Base-by-base conservation (phyloP, 1,284 basidiomycete genomes). In the Agaricales sp. region DNA sequence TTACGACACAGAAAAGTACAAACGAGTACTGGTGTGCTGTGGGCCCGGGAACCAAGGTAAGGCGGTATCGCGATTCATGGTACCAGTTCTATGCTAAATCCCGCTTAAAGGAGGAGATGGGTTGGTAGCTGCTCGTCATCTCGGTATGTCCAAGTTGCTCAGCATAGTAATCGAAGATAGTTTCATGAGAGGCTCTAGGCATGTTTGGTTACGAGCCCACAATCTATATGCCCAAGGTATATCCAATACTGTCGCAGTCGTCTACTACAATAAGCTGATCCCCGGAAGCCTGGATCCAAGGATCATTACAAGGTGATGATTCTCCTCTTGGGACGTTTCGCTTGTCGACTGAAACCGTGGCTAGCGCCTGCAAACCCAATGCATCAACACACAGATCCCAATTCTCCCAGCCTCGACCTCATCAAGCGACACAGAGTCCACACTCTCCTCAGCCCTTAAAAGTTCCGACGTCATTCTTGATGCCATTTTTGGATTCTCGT, bases 401-500 rank as follows among this genome's bases (percentile, higher is more conserved):
- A 77, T 83, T 4, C 62, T 92, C 38, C 69, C 75, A 1, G 69
- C 74, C 13, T 67, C 75, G 2, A 64, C 67, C 16, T 77, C 80
- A 44, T 56, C 65, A 16, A n/a, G n/a, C n/a, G n/a, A n/a, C n/a
- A n/a, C n/a, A n/a, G n/a, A n/a, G n/a, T 63, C 69, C n/a, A 57
- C 69, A n/a, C 70, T 89, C 4, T 61, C 63, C 30, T 60, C 66
- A 22, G 78, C 78, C 0, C 68, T 95, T 3, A 59, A 66, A 3
- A 69, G 75, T 18, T 77, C 82, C 1, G 92, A 98, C 64, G 82
- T 97, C 24, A 77, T 99, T 14, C 73, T 99, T 44, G 96, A 99
- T 61, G 90, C 93, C 6, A 88, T 99, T 54, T 99, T 99, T 58
- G 95, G 96, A 2, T 99, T 99, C 69, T 96, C 92, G 1, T 99